A percentile compares a stretch with the other conserved stretches of the same genome.
phyloP scores from a whole-genome alignment of 2,329 filamentous ascomycete species.

The Venturia pyrina region DNA sequence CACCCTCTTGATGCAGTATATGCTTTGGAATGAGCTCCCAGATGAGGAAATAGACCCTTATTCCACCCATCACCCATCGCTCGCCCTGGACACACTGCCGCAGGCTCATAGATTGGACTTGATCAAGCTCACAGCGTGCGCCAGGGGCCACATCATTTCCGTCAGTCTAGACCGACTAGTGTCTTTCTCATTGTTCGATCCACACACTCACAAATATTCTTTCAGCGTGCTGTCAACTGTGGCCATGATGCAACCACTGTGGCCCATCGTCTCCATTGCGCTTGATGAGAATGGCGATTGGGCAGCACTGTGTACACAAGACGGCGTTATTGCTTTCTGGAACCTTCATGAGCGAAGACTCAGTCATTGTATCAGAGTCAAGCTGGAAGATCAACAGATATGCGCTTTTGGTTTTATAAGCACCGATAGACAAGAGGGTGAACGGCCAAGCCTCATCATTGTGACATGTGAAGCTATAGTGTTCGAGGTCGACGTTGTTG shows the following conservation, averaged over 20 bases:
- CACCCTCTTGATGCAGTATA: conserved; percentile 61
- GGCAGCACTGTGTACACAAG: conserved; percentile 55
- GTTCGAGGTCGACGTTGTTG: conserved; percentile 43
- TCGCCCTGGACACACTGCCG: conserved; percentile 51
- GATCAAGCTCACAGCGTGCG: conserved; percentile 51
- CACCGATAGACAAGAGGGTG: conserved; percentile 21
- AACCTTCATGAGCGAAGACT: conserved; percentile 45
- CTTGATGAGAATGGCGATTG: conserved; percentile 55
- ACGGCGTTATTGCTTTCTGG: conserved; percentile 52
- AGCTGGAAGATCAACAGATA: conserved; percentile 23
- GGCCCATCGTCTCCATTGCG: conserved; percentile 48
- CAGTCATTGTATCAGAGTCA: conserved; percentile 1
- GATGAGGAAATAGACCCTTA: conserved; percentile 29
- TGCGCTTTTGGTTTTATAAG: conserved; percentile 55
- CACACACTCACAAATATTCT: conserved; percentile 20
- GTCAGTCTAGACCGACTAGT: conserved; percentile 61
- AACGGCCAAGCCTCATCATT: conserved; percentile 41
- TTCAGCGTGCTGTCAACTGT: conserved; percentile 23
- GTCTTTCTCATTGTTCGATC: conserved; percentile 45
- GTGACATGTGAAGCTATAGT: conserved; percentile 56
- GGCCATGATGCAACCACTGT: conserved; percentile 25
- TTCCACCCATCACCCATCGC: conserved; percentile 36
- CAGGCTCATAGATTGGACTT: conserved; percentile 61
- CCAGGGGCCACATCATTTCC: conserved; percentile 56
- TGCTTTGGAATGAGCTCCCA: conserved; percentile 55